Conservation (phyloP, 305 asterid genomes). For the Solanum hybrid region DNA sequence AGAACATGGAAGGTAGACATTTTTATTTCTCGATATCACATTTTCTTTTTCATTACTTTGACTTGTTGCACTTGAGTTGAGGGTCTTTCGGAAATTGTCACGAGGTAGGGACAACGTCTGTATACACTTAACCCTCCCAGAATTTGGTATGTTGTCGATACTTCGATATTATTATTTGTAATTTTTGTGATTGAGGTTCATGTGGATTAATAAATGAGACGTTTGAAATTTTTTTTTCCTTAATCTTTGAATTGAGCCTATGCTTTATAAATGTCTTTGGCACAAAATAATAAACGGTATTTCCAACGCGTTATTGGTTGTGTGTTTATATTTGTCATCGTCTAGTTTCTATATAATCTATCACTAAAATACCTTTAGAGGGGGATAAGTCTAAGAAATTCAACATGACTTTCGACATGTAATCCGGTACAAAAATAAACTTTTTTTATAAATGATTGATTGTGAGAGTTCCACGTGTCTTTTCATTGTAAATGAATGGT, state of each 20-base stretch:
- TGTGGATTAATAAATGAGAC: not conserved
- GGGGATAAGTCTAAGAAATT: not conserved
- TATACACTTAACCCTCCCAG: too few relatives aligned
- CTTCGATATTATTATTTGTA: not conserved
- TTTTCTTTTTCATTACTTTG: not conserved
- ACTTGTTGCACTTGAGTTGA: not conserved
- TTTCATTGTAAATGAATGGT: not conserved
- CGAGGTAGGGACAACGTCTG: too few relatives aligned
- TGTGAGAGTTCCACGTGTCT: not conserved
- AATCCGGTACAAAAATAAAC: too few relatives aligned
- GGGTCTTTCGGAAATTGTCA: too few relatives aligned
- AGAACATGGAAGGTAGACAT: not conserved
- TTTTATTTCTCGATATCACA: not conserved
- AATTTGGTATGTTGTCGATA: not conserved
- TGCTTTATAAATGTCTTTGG: not conserved
- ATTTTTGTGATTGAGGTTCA: not conserved
- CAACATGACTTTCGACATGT: not conserved
- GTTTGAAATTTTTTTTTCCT: not conserved
- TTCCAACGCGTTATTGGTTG: not conserved
- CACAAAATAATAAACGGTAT: not conserved
- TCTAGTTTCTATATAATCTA: not conserved
- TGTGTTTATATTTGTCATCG: not conserved
- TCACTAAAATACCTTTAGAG: not conserved
- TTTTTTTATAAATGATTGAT: not conserved
- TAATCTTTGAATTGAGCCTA: not conserved